These are phyloP conservation scores for Mortierella alpina DNA, from an alignment of 192 early-diverging fungal genomes.

Conservation along the genomic window DNA sequence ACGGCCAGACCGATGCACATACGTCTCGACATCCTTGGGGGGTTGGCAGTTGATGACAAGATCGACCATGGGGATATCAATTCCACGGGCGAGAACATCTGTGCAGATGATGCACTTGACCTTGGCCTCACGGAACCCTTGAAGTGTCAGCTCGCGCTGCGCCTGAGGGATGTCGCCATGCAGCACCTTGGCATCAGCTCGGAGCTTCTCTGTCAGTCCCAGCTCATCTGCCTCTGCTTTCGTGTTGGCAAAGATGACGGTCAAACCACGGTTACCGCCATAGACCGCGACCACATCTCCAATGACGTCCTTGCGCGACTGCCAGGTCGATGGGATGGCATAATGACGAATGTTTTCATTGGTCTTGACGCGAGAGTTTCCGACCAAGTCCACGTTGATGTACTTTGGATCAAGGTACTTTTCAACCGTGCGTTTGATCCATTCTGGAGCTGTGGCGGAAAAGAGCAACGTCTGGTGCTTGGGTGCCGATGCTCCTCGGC, in stretches of 20 bases:
- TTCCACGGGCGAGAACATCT: constrained; percentile 93
- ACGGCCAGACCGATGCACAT: constrained; percentile 95
- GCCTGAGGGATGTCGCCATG: constrained; percentile 89
- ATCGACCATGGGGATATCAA: constrained; percentile 97
- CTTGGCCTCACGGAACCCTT: constrained; percentile 88
- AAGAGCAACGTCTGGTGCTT: constrained; percentile 82
- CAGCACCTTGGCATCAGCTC: constrained; percentile 79
- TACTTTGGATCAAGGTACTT: constrained; percentile 69
- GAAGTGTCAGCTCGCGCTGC: constrained; percentile 80
- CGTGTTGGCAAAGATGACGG: constrained; percentile 96
- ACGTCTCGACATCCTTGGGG: constrained; percentile 92
- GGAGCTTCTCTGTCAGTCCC: constrained; percentile 79
- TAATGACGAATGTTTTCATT: constrained; percentile 88
- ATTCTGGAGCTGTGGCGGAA: constrained; percentile 86
- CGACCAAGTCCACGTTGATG: constrained; percentile 84
- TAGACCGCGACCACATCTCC: constrained; percentile 95
- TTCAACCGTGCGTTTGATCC: constrained; percentile 75
- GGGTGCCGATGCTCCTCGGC: constrained; percentile 32
- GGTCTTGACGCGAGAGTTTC: constrained; percentile 89
- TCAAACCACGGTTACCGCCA: constrained; percentile 78
- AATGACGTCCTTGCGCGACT: constrained; percentile 89
- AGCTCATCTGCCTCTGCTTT: constrained; percentile 90
- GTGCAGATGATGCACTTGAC: constrained; percentile 90
- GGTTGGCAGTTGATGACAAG: constrained; percentile 97
- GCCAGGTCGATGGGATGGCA: constrained; percentile 88